phyloP scores from a whole-genome alignment of 768 basidiomycete species.

The Lactarius tabidus region DNA sequence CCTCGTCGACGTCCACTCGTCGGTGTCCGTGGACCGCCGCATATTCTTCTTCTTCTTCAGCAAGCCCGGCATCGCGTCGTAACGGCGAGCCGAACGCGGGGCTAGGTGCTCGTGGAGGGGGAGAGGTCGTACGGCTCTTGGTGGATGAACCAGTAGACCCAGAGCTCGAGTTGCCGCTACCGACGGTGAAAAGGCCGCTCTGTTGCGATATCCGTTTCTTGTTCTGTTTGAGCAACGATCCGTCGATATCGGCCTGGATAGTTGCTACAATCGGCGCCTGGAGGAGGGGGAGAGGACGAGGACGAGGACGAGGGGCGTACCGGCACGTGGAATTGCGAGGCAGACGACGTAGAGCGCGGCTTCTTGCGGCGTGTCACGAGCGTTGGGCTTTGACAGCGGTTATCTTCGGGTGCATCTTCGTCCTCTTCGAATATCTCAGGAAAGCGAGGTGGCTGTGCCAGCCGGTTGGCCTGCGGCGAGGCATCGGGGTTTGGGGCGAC shows the following conservation, averaged over 20 bases:
- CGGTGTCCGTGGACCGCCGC: constrained; percentile 33
- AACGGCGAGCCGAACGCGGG: constrained; percentile 65
- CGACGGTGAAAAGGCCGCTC: constrained; percentile 49
- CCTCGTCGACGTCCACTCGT: constrained; percentile 36
- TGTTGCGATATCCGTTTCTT: constrained; percentile 39
- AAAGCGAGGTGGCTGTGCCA: constrained; percentile 61
- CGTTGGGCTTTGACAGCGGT: constrained; percentile 37
- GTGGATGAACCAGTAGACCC: constrained; percentile 28
- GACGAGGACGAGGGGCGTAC: constrained; percentile 39
- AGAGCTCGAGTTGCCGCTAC: constrained; percentile 31
- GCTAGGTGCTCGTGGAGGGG: constrained; percentile 55
- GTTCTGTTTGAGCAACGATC: constrained; percentile 32
- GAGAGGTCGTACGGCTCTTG: constrained; percentile 34
- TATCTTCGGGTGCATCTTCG: constrained; percentile 47
- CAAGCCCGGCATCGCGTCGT: constrained; percentile 50
- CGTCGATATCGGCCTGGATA: constrained; percentile 32
- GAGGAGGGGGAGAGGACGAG: constrained; percentile 34
- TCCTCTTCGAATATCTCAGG: constrained; percentile 69
- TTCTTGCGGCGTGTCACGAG: constrained; percentile 45
- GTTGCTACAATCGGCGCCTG: constrained; percentile 25
- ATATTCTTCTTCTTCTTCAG: constrained; percentile 53
- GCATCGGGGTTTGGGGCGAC: constrained; percentile 45
- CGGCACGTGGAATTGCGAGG: constrained; percentile 46
- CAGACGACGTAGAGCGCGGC: constrained; percentile 35
- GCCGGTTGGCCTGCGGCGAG: constrained; percentile 50